A percentile compares a stretch with the other conserved stretches of the same genome.
Evolutionary conservation across 1,284 basidiomycete species (phyloP).

Genomic region (Apiotrichum domesticum): DNA sequence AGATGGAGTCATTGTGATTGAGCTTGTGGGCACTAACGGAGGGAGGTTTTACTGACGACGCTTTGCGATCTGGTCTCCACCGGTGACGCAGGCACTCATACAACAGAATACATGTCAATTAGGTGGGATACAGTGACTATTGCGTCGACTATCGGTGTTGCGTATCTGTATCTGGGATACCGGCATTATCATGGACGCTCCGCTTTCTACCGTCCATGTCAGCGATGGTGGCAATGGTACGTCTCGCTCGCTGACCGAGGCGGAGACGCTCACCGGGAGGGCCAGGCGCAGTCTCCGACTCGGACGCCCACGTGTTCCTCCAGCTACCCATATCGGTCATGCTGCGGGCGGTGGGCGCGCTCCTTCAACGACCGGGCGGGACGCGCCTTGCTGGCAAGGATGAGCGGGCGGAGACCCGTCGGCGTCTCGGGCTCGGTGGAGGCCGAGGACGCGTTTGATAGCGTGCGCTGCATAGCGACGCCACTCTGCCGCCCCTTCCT

Average conservation of each 20-base stretch:
- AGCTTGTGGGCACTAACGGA: no score
- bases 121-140: neutral
- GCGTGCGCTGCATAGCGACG: no score
- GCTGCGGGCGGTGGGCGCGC: neutral
- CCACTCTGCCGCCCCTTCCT: no score
- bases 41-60: no score
- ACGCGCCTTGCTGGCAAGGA: neutral
- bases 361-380: neutral
- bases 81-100: slow-evolving; percentile 9
- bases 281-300: neutral
- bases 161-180: no score
- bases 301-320: neutral
- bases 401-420: neutral
- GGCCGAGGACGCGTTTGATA: no score
- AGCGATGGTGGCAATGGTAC: neutral
- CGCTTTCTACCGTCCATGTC: neutral
- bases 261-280: neutral
- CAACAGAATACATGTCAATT: slow-evolving; percentile 2
- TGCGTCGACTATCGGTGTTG: no score
- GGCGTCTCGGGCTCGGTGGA: neutral
- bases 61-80: neutral
- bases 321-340: no score
- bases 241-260: neutral
- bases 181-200: no score
- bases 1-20: neutral